phyloP scores from a whole-genome alignment of 805 yeast genomes.

The Jamesozyma spencerorum region DNA sequence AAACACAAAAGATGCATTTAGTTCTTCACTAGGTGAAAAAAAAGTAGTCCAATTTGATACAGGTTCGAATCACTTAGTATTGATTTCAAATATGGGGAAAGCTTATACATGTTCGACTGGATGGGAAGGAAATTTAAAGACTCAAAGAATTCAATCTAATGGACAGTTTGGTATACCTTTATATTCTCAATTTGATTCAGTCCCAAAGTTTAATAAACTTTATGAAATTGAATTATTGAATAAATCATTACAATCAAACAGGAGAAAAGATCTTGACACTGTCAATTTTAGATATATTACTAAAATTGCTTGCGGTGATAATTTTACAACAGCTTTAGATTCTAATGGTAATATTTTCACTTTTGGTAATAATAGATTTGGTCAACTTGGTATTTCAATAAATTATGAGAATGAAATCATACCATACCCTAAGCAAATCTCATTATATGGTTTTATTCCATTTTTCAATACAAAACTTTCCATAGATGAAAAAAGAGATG shows the following conservation, averaged over 20 bases:
- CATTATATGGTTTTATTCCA: constrained; percentile 30
- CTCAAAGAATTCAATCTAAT: constrained; percentile 25
- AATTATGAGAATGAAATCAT: constrained; percentile 55
- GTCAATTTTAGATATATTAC: constrained; percentile 33
- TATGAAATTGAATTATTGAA: constrained; percentile 37
- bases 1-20: constrained; percentile 14
- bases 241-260: constrained; percentile 9
- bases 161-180: constrained; percentile 85
- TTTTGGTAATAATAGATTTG: constrained; percentile 77
- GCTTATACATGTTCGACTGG: constrained; percentile 61
- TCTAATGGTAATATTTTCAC: constrained; percentile 61
- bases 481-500: background rate
- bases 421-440: constrained; percentile 56
- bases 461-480: constrained; percentile 22
- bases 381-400: constrained; percentile 74
- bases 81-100: constrained; percentile 49
- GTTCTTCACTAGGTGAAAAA: constrained; percentile 39
- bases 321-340: constrained; percentile 67
- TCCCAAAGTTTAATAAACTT: constrained; percentile 41
- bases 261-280: background rate
- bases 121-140: constrained; percentile 7
- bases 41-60: constrained; percentile 40
- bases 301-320: constrained; percentile 62
- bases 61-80: constrained; percentile 65
- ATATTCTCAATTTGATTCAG: constrained; percentile 52